Evolutionary conservation across 2,329 filamentous ascomycete species (phyloP).

Genomic region (Sporothrix phasma): DNA sequence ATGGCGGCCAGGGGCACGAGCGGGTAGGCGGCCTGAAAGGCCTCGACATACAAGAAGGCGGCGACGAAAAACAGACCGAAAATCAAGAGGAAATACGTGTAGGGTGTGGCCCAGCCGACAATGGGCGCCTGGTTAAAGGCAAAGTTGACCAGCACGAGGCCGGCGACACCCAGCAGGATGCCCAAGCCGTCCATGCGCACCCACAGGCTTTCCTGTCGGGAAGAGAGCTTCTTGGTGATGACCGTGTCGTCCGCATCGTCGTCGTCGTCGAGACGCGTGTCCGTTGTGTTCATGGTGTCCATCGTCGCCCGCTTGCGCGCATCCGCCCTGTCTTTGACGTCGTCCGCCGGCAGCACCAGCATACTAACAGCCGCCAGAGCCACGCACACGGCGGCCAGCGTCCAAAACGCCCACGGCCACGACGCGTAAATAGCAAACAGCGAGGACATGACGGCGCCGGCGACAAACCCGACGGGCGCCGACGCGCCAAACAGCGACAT

Average conservation of each 20-base stretch:
- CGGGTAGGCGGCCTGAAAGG: conserved; percentile 31
- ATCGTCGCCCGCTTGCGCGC: not conserved
- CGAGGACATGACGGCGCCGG: conserved; percentile 33
- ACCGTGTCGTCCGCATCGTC: conserved; percentile 6
- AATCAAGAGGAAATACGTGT: conserved; percentile 42
- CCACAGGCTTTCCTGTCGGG: conserved; percentile 20
- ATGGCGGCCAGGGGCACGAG: conserved; percentile 43
- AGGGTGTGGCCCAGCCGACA: conserved; percentile 41
- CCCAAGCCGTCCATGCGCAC: conserved; percentile 22
- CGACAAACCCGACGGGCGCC: conserved; percentile 36
- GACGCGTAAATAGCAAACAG: conserved; percentile 31
- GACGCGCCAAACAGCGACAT: conserved; percentile 43
- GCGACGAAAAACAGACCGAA: conserved; percentile 40
- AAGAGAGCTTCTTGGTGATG: not conserved
- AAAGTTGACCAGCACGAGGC: conserved; percentile 46
- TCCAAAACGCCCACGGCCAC: conserved; percentile 42
- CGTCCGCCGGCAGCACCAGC: conserved; percentile 20
- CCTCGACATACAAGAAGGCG: conserved; percentile 42
- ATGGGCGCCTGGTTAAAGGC: conserved; percentile 49
- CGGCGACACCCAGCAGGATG: conserved; percentile 34
- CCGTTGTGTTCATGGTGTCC: not conserved
- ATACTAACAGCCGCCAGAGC: conserved; percentile 20
- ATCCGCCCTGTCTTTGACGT: not conserved
- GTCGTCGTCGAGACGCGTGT: conserved; percentile 8
- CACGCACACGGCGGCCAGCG: conserved; percentile 21